phyloP scores from a whole-genome alignment of 805 yeast genomes.

The Pachysolen tannophilus region DNA sequence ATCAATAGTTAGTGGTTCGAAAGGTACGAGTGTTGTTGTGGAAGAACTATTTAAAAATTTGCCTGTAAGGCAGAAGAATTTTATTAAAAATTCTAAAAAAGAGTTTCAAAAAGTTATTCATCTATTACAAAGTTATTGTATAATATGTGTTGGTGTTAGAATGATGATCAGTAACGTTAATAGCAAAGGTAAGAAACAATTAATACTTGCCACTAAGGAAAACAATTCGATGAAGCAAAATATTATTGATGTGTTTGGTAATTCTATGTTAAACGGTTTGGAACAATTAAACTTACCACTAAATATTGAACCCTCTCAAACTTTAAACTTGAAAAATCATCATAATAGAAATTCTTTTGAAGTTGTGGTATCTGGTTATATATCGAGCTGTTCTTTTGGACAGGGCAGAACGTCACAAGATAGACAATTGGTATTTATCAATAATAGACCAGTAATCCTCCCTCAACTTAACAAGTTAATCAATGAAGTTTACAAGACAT shows the following conservation, averaged over 20 bases:
- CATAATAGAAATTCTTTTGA: constrained; percentile 9
- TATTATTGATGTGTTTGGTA: constrained; percentile 63
- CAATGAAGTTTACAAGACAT: constrained; percentile 67
- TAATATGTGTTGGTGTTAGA: constrained; percentile 50
- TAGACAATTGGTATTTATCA: constrained; percentile 68
- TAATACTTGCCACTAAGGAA: constrained; percentile 55
- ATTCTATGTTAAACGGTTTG: constrained; percentile 53
- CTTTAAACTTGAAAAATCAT: constrained; percentile 19
- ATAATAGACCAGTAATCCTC: constrained; percentile 64
- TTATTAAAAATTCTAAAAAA: constrained; percentile 55
- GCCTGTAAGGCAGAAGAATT: constrained; percentile 79
- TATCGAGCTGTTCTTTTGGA: constrained; percentile 77
- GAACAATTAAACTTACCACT: constrained; percentile 32
- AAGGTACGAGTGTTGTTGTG: constrained; percentile 64
- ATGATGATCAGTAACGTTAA: constrained; percentile 51
- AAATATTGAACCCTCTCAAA: constrained; percentile 17
- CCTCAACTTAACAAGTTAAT: constrained; percentile 48
- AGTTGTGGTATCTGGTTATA: constrained; percentile 35
- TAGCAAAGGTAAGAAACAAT: constrained; percentile 37
- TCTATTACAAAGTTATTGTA: constrained; percentile 58
- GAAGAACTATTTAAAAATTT: constrained; percentile 53
- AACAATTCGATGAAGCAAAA: constrained; percentile 40
- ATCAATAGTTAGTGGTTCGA: constrained; percentile 38
- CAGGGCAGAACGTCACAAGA: constrained; percentile 65
- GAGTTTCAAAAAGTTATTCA: constrained; percentile 67